A percentile compares a stretch with the other conserved stretches of the same genome.
phyloP scores from a whole-genome alignment of 1,284 basidiomycete species.

The Trametes versicolor region DNA sequence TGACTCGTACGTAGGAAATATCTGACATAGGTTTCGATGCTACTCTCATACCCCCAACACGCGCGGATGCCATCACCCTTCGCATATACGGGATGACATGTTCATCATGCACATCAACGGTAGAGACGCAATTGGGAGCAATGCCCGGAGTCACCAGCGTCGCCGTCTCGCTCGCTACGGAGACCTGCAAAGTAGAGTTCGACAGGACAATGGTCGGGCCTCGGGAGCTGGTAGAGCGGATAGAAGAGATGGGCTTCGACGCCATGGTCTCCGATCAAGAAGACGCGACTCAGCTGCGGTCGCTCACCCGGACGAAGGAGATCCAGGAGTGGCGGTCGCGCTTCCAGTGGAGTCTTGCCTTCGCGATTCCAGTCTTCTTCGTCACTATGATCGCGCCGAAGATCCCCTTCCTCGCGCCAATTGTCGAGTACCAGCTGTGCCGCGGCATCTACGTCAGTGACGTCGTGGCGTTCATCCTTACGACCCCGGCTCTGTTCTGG shows the following conservation, averaged over 20 bases:
- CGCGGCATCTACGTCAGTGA: slow-evolving; percentile 87
- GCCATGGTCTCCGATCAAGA: slow-evolving; percentile 87
- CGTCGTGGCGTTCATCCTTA: slow-evolving; percentile 82
- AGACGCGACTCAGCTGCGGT: slow-evolving; percentile 89
- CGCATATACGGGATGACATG: slow-evolving; percentile 94
- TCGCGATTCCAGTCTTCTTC: slow-evolving; percentile 94
- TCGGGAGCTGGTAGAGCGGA: slow-evolving; percentile 86
- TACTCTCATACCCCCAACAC: slow-evolving; percentile 69
- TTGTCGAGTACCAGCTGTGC: slow-evolving; percentile 62
- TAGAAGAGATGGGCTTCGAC: slow-evolving; percentile 92
- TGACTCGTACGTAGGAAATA: slow-evolving; percentile 71
- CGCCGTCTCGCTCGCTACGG: slow-evolving; percentile 78
- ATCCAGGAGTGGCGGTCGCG: slow-evolving; percentile 90
- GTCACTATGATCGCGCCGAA: slow-evolving; percentile 90
- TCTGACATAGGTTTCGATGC: slow-evolving; percentile 95
- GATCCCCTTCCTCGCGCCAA: slow-evolving; percentile 64
- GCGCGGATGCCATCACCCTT: slow-evolving; percentile 75
- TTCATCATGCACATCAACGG: slow-evolving; percentile 81
- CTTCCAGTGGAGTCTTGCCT: slow-evolving; percentile 79
- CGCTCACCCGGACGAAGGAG: slow-evolving; percentile 92
- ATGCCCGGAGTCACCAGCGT: slow-evolving; percentile 83
- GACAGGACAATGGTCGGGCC: slow-evolving; percentile 81
- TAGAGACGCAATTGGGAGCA: slow-evolving; percentile 76
- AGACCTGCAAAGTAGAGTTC: slow-evolving; percentile 80
- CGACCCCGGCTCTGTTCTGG: slow-evolving; percentile 95